Evolutionary conservation across 2,329 filamentous ascomycete genomes (phyloP).

Genomic region (Aspergillus sp.): DNA sequence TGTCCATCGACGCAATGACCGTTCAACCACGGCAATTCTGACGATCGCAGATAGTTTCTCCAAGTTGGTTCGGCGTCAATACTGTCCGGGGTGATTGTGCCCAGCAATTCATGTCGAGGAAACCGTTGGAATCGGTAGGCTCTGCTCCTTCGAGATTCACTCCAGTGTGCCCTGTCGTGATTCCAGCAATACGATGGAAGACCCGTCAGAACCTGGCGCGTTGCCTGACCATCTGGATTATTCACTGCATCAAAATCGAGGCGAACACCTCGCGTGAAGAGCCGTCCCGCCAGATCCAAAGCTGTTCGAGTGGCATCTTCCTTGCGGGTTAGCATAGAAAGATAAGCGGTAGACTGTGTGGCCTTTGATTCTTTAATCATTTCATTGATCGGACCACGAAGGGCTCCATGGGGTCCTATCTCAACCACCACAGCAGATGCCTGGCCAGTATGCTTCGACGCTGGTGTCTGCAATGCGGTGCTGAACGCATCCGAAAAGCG

Average conservation of each 20-base stretch:
- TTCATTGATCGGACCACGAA: slow-evolving; percentile 28
- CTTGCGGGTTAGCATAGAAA: slow-evolving; percentile 18
- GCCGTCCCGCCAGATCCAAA: too few species aligned
- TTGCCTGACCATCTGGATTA: too few species aligned
- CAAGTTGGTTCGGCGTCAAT: slow-evolving; percentile 18
- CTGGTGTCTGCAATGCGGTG: too few species aligned
- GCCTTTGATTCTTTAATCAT: too few species aligned
- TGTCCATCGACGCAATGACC: slow-evolving; percentile 30
- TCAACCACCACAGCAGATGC: slow-evolving; percentile 20
- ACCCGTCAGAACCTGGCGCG: slow-evolving; percentile 18
- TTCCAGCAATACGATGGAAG: slow-evolving; percentile 48
- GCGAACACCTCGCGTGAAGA: too few species aligned
- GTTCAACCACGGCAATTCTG: slow-evolving; percentile 19
- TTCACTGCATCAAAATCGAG: too few species aligned
- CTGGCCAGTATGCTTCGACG: slow-evolving; percentile 12
- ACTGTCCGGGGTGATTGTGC: slow-evolving; percentile 20
- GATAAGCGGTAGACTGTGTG: slow-evolving; percentile 15
- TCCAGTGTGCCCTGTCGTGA: slow-evolving; percentile 40
- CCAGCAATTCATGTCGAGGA: slow-evolving; percentile 21
- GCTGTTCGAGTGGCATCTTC: slow-evolving; percentile 15
- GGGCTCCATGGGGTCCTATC: slow-evolving; percentile 32
- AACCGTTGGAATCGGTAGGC: slow-evolving; percentile 17
- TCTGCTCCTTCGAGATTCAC: slow-evolving; percentile 39
- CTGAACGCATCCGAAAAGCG: slow-evolving; percentile 16
- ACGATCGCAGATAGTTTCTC: slow-evolving; percentile 20